Base-by-base conservation (phyloP, 1,139 yeast species). In the Suhomyces guaymorum region DNA sequence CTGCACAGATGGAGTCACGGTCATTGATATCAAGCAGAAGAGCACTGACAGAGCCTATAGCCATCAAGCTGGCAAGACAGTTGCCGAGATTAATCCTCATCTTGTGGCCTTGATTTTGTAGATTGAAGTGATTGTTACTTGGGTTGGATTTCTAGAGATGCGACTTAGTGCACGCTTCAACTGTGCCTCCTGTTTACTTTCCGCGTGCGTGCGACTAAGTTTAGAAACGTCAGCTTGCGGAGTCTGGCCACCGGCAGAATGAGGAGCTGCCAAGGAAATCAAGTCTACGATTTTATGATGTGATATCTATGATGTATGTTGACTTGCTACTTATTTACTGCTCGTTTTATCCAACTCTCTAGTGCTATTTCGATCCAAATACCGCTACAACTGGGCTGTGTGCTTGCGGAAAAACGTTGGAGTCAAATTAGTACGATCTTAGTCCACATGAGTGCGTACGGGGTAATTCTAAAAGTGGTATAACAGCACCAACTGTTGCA, bases 1-100 rank as follows among this genome's bases (percentile, higher is more conserved):
- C 84, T 2, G 54, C 54, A 55, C 85, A 79, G 10, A 78, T 63
- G 11, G 69, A 61, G 25, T 54, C 59, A 6, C 48, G 45, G 33
- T 49, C 47, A 16, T 38, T 26, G 11, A 48, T 30, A 39, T 61
- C 61, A 23, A 66, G 47, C 10, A 38, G 20, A 15, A 57, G 44
- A 10, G 54, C 55, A 7, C 14, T 15, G 7, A 47, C 48, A 4
- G 31, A 10, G 19, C 29, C 26, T 30, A 17, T 20, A 15, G 27
- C 21, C 26, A 24, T 21, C 17, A 33, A 33, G 10, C 32, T 20
- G 15, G 37, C 32, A 5, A 29, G 26, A 32, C 17, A 21, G 17
- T 18, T 18, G 27, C 24, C 20, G 14, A 23, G 12, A 9, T 12
- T 23, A 23, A 23, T 11, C 15, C 25, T 23, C 25, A 23, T 23